Conservation (phyloP, 2,329 filamentous ascomycete genomes). For the Colletotrichum shisoi region DNA sequence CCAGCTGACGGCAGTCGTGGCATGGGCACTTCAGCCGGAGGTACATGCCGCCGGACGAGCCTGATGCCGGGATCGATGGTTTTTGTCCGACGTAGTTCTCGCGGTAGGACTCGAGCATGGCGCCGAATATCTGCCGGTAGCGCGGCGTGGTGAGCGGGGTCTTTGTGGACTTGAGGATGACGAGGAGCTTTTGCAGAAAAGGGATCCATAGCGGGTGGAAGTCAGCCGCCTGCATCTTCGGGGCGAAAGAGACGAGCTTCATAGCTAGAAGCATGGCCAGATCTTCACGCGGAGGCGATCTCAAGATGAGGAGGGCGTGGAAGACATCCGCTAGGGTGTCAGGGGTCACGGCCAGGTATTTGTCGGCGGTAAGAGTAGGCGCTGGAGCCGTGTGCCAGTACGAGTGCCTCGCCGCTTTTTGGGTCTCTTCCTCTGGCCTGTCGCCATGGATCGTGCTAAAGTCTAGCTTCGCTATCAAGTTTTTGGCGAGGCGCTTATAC, state of each 20-base stretch:
- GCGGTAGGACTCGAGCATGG: constrained; percentile 42
- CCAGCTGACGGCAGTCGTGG: constrained; percentile 42
- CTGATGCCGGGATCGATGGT: constrained; percentile 21
- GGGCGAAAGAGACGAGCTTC: constrained; percentile 39
- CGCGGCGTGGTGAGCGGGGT: constrained; percentile 30
- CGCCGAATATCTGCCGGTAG: constrained; percentile 43
- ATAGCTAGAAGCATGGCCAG: constrained; percentile 40
- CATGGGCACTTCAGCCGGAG: constrained; percentile 41
- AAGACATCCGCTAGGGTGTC: constrained; percentile 14
- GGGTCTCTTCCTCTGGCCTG: constrained; percentile 2
- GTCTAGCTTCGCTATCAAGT: constrained; percentile 7
- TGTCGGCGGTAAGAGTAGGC: background rate
- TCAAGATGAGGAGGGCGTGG: constrained; percentile 24
- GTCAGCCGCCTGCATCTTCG: constrained; percentile 35
- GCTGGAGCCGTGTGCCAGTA: background rate
- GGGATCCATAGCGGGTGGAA: constrained; percentile 46
- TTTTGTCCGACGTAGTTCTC: constrained; percentile 40
- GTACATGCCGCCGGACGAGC: constrained; percentile 17
- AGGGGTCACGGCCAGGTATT: background rate
- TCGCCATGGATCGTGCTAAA: constrained; percentile 8
- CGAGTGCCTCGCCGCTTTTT: background rate
- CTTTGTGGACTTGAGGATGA: constrained; percentile 27
- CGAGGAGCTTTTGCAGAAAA: constrained; percentile 42
- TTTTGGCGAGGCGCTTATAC: constrained; percentile 15
- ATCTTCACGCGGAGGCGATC: constrained; percentile 35